Base-by-base conservation (phyloP, 805 yeast species). In the Wickerhamiella shivajii region DNA sequence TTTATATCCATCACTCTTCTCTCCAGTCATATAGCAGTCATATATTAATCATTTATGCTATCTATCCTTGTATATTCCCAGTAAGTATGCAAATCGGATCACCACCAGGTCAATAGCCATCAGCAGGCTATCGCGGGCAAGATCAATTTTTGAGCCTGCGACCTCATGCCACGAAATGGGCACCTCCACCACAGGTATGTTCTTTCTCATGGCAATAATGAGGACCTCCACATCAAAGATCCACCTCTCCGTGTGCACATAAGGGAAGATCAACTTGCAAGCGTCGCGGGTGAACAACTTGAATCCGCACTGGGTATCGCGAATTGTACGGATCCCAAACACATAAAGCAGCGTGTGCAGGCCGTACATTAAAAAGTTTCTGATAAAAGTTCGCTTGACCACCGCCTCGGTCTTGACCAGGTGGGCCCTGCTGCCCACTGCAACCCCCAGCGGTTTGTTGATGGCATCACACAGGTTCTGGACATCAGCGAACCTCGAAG, bases 271-370 rank as follows among this genome's bases (percentile, higher is more conserved):
- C 34, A 48, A 47, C 12, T 46, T 49, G 16, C 75, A 67, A 0
- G 95, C 77, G 6, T 64, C 59, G 39, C 73, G 68, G 44, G 87
- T 80, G 56, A 87, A 90, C 55, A 90, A 59, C 56, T 90, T 90
- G 61, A 90, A 90, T 2, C 98, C 98, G 60, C 98, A 90, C 60
- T 90, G 98, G 8, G 98, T 90, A 55, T 90, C 98, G 39, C 77
- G 71, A 40, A 90, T 73, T 5, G 72, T 66, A 44, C 93, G 66
- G 29, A 90, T 79, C 11, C 98, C 98, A 60, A 90, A 87, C 5
- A 85, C 60, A 50, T 60, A 90, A 18, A 90, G 87, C 44, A 90
- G 62, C 2, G 83, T 62, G 53, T 90, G 97, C 41, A 90, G 66
- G 5, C 92, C 83, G 53, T 84, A 77, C 98, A 90, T 90, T 50